A percentile compares a stretch with the other conserved stretches of the same genome.
Conservation (phyloP, 169 alveolate species). For the Plasmodium gaboni region DNA sequence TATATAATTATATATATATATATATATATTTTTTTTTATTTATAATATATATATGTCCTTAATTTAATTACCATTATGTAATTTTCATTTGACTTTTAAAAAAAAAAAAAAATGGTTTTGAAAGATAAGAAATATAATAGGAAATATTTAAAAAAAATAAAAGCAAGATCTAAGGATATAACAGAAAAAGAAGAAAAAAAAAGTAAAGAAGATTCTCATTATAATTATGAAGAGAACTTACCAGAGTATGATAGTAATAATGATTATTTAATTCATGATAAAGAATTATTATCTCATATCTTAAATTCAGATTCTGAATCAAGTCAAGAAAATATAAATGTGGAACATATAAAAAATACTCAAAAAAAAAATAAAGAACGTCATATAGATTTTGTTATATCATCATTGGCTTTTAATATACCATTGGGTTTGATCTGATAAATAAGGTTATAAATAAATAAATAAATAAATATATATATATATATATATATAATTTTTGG, state of each 20-base stretch:
- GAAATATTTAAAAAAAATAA: constrained; percentile 29
- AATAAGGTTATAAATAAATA: neutral
- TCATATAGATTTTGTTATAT: constrained; percentile 22
- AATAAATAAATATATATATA: neutral
- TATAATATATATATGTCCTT: too few relatives aligned
- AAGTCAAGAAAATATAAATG: neutral
- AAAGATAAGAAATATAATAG: constrained; percentile 29
- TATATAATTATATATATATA: too few relatives aligned
- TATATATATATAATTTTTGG: too few relatives aligned
- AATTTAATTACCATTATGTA: too few relatives aligned
- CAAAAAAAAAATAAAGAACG: constrained; percentile 1
- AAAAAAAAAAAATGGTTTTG: constrained; percentile 30
- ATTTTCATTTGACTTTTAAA: neutral
- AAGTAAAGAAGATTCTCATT: constrained; percentile 4
- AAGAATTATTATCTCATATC: constrained; percentile 16
- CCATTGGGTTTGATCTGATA: constrained; percentile 48
- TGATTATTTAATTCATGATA: constrained; percentile 35
- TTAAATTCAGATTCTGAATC: constrained; percentile 33
- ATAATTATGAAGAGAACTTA: constrained; percentile 36
- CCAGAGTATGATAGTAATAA: constrained; percentile 49
- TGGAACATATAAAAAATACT: neutral
- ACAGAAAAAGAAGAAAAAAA: constrained; percentile 20
- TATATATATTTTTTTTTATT: too few relatives aligned
- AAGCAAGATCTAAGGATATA: neutral
- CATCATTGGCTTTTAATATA: constrained; percentile 56